phyloP scores from a whole-genome alignment of 257 asterid genomes.

The Oldenlandia corymbosa region DNA sequence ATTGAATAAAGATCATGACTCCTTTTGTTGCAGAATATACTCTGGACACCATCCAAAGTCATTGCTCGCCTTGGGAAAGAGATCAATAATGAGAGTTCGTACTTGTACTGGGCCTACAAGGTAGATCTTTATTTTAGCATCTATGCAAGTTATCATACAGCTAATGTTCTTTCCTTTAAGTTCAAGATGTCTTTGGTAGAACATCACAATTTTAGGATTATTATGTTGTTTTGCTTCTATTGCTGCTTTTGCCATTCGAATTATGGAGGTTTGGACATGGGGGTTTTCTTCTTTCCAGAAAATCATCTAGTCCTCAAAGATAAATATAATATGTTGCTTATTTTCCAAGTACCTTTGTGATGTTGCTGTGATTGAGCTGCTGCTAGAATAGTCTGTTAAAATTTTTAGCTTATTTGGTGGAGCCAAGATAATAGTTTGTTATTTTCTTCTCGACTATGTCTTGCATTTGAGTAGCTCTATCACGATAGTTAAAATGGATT shows the following conservation, averaged over 20 bases:
- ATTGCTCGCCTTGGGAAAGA: conserved; percentile 86
- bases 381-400: not conserved
- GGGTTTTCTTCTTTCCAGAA: not conserved
- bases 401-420: not conserved
- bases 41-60: conserved; percentile 93
- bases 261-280: not conserved
- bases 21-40: conserved; percentile 42
- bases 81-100: conserved; percentile 71
- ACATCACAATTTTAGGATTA: not conserved
- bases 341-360: not conserved
- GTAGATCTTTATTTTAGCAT: conserved; percentile 22
- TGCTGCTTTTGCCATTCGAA: not conserved
- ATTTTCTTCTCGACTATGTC: no score
- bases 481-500: not conserved
- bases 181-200: not conserved
- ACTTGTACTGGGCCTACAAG: conserved; percentile 92
- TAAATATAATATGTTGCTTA: no score
- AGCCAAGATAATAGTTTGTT: no score
- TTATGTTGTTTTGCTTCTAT: not conserved
- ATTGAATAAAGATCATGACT: conserved; percentile 10
- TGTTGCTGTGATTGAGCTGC: not conserved
- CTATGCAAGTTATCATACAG: not conserved
- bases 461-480: not conserved
- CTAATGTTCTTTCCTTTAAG: not conserved
- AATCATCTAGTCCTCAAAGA: not conserved